Percentiles rank a stretch among this genome's conserved stretches.
Evolutionary conservation across 2,329 filamentous ascomycete species (phyloP).

Genomic region (Botryotinia calthae): DNA sequence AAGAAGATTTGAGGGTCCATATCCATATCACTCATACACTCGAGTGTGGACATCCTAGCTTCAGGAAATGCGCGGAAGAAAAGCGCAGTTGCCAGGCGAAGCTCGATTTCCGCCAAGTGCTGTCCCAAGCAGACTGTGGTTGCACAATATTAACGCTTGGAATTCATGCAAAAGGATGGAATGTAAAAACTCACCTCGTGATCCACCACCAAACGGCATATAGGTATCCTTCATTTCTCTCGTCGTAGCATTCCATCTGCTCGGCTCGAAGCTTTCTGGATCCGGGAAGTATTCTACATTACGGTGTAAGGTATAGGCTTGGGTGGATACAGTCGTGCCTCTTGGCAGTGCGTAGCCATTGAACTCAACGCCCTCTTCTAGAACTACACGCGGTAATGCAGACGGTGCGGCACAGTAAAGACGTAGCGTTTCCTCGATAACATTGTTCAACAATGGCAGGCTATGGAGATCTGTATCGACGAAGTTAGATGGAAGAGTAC

Average conservation of each 20-base stretch:
- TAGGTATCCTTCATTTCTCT: background rate
- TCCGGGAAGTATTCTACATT: background rate
- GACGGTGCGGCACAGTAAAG: background rate
- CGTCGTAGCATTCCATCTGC: background rate
- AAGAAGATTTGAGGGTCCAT: background rate
- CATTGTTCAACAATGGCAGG: background rate
- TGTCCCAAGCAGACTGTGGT: background rate
- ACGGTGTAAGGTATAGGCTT: background rate
- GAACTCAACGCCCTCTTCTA: background rate
- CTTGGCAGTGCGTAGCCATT: background rate
- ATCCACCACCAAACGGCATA: background rate
- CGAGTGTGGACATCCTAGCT: background rate
- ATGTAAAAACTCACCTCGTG: background rate
- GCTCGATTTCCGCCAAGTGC: background rate
- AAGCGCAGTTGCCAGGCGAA: background rate
- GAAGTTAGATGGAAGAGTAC: background rate
- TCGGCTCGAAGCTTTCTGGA: background rate
- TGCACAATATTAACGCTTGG: background rate
- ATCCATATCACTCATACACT: background rate
- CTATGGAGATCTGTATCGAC: background rate
- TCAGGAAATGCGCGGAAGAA: background rate
- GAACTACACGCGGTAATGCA: background rate
- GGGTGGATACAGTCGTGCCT: background rate
- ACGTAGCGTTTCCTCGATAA: background rate
- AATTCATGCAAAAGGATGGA: background rate